Evolutionary conservation across 768 basidiomycete genomes (phyloP).

Genomic region (Crucibulum laeve): DNA sequence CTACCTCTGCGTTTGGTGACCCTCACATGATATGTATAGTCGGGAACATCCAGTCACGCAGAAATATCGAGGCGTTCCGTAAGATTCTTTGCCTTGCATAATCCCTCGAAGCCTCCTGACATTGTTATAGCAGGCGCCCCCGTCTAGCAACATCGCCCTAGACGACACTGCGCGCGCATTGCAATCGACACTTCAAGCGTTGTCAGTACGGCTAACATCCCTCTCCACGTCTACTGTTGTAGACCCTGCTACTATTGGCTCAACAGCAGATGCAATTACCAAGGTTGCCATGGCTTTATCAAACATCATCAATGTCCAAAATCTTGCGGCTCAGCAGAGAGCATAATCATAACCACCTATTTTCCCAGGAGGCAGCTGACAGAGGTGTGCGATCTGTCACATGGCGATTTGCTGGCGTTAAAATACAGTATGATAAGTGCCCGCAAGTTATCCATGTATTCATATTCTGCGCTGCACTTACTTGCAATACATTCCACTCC

Average conservation of each 20-base stretch:
- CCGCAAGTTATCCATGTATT: too few relatives aligned
- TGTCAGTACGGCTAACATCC: slow-evolving; percentile 46
- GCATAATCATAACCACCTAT: neutral
- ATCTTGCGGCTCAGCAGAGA: slow-evolving; percentile 31
- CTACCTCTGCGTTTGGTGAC: too few relatives aligned
- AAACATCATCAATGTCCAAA: slow-evolving; percentile 55
- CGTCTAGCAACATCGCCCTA: neutral
- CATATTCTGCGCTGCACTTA: too few relatives aligned
- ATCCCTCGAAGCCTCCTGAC: neutral
- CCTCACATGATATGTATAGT: too few relatives aligned
- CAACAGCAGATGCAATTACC: slow-evolving; percentile 63
- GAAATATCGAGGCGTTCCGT: too few relatives aligned
- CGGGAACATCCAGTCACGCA: too few relatives aligned
- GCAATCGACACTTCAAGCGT: slow-evolving; percentile 43
- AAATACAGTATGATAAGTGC: too few relatives aligned
- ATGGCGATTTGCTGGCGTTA: too few relatives aligned
- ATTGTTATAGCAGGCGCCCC: neutral
- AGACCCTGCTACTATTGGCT: slow-evolving; percentile 48
- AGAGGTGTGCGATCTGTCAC: too few relatives aligned
- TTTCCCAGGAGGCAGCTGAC: too few relatives aligned
- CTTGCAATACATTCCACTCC: too few relatives aligned
- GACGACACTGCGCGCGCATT: slow-evolving; percentile 38
- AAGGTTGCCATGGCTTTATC: slow-evolving; percentile 61
- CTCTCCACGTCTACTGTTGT: slow-evolving; percentile 33
- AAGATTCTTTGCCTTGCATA: neutral